Evolutionary conservation across 73 alveolate genomes (phyloP), one percentile per base, ranked within the genome.

Genomic region (Paramecium sonneborni): DNA sequence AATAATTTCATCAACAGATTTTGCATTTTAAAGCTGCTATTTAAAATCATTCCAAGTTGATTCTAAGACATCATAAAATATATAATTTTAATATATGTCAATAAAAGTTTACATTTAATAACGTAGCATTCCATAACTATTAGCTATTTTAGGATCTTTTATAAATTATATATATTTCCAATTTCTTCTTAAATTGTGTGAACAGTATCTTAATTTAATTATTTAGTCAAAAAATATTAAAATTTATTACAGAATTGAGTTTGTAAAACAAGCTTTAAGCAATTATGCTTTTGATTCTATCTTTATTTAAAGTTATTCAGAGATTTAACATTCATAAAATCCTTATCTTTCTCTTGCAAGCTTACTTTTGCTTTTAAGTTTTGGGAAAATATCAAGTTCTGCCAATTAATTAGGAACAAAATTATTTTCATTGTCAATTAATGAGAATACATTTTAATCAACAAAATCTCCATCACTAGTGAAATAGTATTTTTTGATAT

Each of bases 401-500:
- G 37, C 32, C n/a, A 74, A 35, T 34, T 21, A n/a, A 34, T 34
- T 37, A 5, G 87, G 87, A 34, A 74, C 14, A 37, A 74, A 37
- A 23, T 21, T 74, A 37, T 21, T 39, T 37, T 37, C 20, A 34
- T 39, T 39, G 32, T 74, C 87, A 35, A 74, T 74, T 34, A 37
- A 37, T 37, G 28, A 39, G 44, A 74, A 74, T 1, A 74, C 15
- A 10, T 37, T 37, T 1, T 5, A 34, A 28, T 74, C 87, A 37
- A 74, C 56, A 34, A 28, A 74, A 74, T 74, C 87, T 74, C 87
- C 87, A 74, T 74, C 87, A 24, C 56, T 74, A 18, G 87, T 74
- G 37, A 74, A 74, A 74, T 74, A 74, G 21, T 34, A 39, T 11
- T 74, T 74, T 39, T 39, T 74, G 14, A 74, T 74, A 39, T 74